Evolutionary conservation across 2,329 filamentous ascomycete genomes (phyloP), one percentile per base, ranked within the genome.

Genomic region (Botryotinia globosa): DNA sequence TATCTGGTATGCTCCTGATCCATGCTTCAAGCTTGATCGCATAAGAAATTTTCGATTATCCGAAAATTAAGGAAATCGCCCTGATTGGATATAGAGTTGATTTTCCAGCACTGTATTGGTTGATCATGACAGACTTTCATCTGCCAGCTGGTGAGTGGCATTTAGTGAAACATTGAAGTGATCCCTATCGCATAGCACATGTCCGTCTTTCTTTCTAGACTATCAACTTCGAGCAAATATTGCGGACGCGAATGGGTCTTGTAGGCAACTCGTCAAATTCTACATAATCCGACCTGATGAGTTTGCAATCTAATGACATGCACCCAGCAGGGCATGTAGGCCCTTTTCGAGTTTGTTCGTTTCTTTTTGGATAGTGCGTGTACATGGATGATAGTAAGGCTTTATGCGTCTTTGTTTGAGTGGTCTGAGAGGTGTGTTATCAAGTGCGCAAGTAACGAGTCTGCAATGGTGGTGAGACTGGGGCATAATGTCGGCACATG

Each of bases 1-100:
- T 22, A 63, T 76, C 51, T 56, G 65, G 32, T 77, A 74, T 62
- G 71, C 37, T 56, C 74, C 37, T 25, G 76, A 77, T 71, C 76
- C 76, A 22, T 76, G 76, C 39, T 58, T 56, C 54, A 45, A 58
- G 25, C 20, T 45, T 29, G 14, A 44, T 58, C 25, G 37, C 34
- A 20, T 29, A 29, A 4, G 0, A 14, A 22, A 34, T 5, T 22
- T 16, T 14, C 25, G 14, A 66, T 68, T 3, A 7, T 22, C n/a
- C 20, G 6, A 18, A 1, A 42, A 22, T 16, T 25, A 10, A 7
- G 8, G 5, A 16, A 25, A 51, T 32, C 16, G 10, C 18, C 42
- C 32, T 34, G n/a, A 32, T 32, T 29, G 0, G n/a, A 56, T 32
- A 18, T 18, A 54, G 14, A 9, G 0, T 9, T 56, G 7, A 56